Conservation (phyloP, 2,329 filamentous ascomycete species). For the Septoria linicola region DNA sequence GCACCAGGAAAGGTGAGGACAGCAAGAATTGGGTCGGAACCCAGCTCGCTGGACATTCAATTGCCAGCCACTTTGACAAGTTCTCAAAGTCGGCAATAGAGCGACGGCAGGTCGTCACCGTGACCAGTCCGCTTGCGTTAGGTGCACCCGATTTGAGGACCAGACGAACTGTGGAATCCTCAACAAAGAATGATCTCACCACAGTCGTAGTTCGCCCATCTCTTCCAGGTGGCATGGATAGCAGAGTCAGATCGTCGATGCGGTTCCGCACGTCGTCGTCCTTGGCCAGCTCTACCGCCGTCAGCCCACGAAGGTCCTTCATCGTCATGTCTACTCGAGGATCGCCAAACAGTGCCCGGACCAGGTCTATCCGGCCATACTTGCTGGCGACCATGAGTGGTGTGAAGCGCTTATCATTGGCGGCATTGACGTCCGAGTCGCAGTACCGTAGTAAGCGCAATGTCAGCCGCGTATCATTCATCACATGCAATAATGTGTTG, state of each 20-base stretch:
- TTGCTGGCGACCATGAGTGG: slow-evolving; percentile 98
- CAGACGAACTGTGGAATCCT: slow-evolving; percentile 88
- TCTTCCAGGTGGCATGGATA: slow-evolving; percentile 68
- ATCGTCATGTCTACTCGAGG: slow-evolving; percentile 80
- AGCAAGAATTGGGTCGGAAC: slow-evolving; percentile 75
- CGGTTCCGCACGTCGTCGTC: slow-evolving; percentile 96
- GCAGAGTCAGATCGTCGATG: slow-evolving; percentile 88
- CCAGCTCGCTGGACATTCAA: slow-evolving; percentile 95
- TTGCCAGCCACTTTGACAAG: slow-evolving; percentile 73
- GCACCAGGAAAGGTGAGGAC: slow-evolving; percentile 87
- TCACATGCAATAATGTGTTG: slow-evolving; percentile 93
- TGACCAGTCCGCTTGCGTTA: slow-evolving; percentile 77
- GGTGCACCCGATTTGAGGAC: slow-evolving; percentile 93
- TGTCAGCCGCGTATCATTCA: slow-evolving; percentile 79
- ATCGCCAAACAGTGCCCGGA: slow-evolving; percentile 82
- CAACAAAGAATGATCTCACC: slow-evolving; percentile 93
- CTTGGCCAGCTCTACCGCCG: slow-evolving; percentile 93
- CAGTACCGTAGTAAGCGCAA: slow-evolving; percentile 74
- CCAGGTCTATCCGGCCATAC: slow-evolving; percentile 91
- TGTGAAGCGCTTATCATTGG: slow-evolving; percentile 92
- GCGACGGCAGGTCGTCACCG: slow-evolving; percentile 88
- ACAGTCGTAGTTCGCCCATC: slow-evolving; percentile 88
- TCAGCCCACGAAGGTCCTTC: slow-evolving; percentile 82
- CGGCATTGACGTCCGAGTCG: slow-evolving; percentile 93
- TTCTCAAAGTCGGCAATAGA: slow-evolving; percentile 90